Evolutionary conservation across 805 yeast genomes (phyloP).

Genomic region (Wickerhamiella allomyrinae): DNA sequence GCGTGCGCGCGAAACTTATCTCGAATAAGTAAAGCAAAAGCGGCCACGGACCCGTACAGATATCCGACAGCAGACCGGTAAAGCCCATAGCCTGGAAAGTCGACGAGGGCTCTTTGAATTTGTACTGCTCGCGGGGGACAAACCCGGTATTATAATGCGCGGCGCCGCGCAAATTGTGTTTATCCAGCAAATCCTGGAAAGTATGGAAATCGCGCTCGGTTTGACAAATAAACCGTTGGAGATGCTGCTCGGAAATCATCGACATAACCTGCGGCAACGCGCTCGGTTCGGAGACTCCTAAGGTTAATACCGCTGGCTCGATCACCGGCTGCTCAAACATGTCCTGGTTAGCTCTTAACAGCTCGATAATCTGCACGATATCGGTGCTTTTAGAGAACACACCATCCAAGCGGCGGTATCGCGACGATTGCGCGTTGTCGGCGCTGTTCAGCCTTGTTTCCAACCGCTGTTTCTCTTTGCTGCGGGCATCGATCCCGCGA

Average conservation of each 20-base stretch:
- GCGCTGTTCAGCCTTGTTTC: too few relatives aligned
- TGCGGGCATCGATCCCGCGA: too few relatives aligned
- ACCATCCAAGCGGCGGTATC: too few relatives aligned
- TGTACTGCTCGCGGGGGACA: conserved; percentile 30
- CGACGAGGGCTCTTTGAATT: conserved; percentile 19
- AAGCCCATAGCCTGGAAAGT: conserved; percentile 37
- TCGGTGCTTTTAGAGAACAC: too few relatives aligned
- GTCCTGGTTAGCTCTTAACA: neutral
- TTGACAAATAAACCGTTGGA: conserved; percentile 34
- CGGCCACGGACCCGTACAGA: conserved; percentile 53
- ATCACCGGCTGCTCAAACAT: conserved; percentile 32
- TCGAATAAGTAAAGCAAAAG: conserved; percentile 33
- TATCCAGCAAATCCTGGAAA: conserved; percentile 32
- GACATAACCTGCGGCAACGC: conserved; percentile 46
- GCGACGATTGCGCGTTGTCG: too few relatives aligned
- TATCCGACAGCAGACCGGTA: conserved; percentile 66
- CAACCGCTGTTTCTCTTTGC: too few relatives aligned
- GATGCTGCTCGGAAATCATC: conserved; percentile 38
- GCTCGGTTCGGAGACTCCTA: conserved; percentile 36
- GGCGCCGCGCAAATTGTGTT: conserved; percentile 9
- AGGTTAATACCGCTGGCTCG: conserved; percentile 63
- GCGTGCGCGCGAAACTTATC: conserved; percentile 35
- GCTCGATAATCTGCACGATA: neutral
- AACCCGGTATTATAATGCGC: neutral
- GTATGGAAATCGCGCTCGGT: conserved; percentile 30